phyloP scores from a whole-genome alignment of 2,329 filamentous ascomycete genomes.

The Exophiala bonariae region DNA sequence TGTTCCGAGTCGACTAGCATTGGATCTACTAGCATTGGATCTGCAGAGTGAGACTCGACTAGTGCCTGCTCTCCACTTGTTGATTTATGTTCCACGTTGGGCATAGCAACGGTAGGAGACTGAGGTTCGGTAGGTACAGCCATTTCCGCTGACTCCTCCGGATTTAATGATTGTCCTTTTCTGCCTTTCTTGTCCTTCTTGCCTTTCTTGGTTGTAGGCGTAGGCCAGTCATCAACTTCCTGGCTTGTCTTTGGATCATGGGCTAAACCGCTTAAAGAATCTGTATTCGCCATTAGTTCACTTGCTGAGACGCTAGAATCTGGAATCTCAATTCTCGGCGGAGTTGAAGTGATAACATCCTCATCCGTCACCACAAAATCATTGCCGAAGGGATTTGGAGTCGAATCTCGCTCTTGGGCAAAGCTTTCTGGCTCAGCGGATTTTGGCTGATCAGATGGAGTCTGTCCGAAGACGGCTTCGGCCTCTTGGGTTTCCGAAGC shows the following conservation, averaged over 20 bases:
- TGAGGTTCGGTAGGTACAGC: no score
- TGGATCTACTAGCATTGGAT: no score
- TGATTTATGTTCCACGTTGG: no score
- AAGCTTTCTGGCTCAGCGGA: not conserved
- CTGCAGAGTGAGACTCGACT: no score
- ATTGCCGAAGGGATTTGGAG: constrained; percentile 19
- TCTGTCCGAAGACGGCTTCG: no score
- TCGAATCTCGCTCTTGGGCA: not conserved
- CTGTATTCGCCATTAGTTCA: no score
- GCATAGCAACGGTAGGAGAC: no score
- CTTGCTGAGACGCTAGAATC: not conserved
- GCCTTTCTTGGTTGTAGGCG: constrained; percentile 10
- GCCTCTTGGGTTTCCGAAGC: no score
- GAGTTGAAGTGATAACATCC: not conserved
- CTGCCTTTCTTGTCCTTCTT: constrained; percentile 24
- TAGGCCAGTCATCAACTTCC: constrained; percentile 11
- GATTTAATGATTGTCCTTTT: constrained; percentile 8
- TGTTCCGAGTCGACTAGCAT: no score
- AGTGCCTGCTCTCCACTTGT: no score
- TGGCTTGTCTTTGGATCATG: not conserved
- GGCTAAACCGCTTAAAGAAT: not conserved
- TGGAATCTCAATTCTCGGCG: not conserved
- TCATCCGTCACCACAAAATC: constrained; percentile 15
- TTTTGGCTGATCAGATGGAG: not conserved
- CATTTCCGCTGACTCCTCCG: not conserved